Percentiles rank a stretch among this genome's conserved stretches.
phyloP scores from a whole-genome alignment of 805 yeast species.

The Ogataea polymorpha region DNA sequence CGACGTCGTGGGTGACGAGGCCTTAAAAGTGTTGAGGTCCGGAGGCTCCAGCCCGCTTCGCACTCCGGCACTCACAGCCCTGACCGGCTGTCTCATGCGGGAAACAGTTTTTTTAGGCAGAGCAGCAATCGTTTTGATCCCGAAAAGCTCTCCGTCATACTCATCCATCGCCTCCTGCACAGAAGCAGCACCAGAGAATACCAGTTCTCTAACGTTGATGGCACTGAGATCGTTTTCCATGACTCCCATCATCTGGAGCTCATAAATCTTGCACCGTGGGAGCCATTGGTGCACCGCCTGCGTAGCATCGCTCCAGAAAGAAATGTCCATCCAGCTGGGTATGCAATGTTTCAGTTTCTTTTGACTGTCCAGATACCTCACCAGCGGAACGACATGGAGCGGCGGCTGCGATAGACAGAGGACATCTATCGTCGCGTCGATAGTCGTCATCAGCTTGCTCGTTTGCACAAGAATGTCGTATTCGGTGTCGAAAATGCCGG shows the following conservation, averaged over 20 bases:
- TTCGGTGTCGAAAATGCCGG: constrained; percentile 91
- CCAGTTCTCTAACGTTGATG: constrained; percentile 61
- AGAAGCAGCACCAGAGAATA: constrained; percentile 34
- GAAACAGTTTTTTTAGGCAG: constrained; percentile 2
- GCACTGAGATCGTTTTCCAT: constrained; percentile 86
- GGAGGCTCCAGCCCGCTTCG: constrained; percentile 22
- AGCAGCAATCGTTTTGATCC: neutral
- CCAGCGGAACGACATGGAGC: constrained; percentile 84
- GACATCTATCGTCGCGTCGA: constrained; percentile 85
- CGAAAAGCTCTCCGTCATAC: constrained; percentile 62
- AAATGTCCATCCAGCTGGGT: constrained; percentile 94
- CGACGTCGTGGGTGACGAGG: constrained; percentile 33
- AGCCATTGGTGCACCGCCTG: constrained; percentile 63
- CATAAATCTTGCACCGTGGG: constrained; percentile 93
- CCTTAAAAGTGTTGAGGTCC: constrained; percentile 22
- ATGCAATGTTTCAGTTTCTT: constrained; percentile 64
- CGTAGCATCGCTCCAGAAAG: constrained; percentile 73
- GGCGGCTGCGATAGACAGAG: constrained; percentile 90
- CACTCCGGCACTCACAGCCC: constrained; percentile 8
- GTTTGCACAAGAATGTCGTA: constrained; percentile 71
- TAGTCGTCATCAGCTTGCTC: constrained; percentile 66
- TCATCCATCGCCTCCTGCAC: constrained; percentile 60
- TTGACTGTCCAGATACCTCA: constrained; percentile 60
- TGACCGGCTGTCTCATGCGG: constrained; percentile 1
- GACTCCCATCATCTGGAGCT: constrained; percentile 96